Evolutionary conservation across 179 eudicot genomes (phyloP).

Genomic region (Patellifolia procumbens): DNA sequence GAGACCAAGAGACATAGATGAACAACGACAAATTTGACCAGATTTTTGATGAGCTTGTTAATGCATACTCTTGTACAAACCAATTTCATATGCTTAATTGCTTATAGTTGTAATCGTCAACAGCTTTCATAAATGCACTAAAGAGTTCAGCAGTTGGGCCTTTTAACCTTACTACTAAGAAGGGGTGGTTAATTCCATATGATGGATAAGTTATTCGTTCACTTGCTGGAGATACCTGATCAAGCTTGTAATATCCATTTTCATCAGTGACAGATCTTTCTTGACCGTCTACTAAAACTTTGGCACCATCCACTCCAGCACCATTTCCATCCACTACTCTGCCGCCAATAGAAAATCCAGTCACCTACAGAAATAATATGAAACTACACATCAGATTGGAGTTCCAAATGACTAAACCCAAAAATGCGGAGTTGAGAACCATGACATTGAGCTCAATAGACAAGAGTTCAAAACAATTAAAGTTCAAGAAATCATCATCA

Average conservation of each 20-base stretch:
- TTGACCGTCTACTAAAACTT: slow-evolving; percentile 77
- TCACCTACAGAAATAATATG: slow-evolving; percentile 53
- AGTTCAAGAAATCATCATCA: neutral
- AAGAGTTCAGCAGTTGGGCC: neutral
- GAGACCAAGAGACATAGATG: neutral
- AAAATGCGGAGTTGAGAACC: neutral
- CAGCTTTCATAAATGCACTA: neutral
- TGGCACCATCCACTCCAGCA: slow-evolving; percentile 78
- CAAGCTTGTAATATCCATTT: slow-evolving; percentile 95
- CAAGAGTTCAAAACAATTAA: too few species aligned
- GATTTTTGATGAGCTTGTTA: neutral
- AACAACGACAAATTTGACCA: neutral
- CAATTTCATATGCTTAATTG: neutral
- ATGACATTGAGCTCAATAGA: neutral
- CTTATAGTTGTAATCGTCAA: neutral
- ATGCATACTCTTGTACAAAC: neutral
- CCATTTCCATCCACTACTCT: slow-evolving; percentile 91
- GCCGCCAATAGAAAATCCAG: slow-evolving; percentile 98
- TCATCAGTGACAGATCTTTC: slow-evolving; percentile 79
- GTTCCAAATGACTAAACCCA: slow-evolving; percentile 8
- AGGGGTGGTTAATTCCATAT: neutral
- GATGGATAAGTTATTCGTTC: neutral
- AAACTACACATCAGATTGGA: slow-evolving; percentile 7
- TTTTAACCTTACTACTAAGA: neutral
- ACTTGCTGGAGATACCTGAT: slow-evolving; percentile 60